A percentile compares a stretch with the other conserved stretches of the same genome.
Conservation (phyloP, 768 basidiomycete species). For the Rhizopogon vesiculosus region DNA sequence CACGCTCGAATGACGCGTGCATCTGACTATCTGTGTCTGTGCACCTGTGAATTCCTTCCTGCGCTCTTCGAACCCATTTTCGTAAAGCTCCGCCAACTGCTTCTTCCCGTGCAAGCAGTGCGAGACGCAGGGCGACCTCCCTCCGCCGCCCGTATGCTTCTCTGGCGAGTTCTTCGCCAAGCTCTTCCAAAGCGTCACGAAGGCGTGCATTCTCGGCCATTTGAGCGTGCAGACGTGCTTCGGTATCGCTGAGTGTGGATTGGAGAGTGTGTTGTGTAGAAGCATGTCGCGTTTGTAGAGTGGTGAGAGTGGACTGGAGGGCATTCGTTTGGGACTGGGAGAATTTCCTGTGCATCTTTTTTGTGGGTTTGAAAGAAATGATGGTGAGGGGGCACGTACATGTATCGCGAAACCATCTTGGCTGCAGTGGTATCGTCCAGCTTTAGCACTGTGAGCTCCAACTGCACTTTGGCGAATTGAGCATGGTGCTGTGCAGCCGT, state of each 20-base stretch:
- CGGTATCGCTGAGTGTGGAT: slow-evolving; percentile 40
- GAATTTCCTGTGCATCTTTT: slow-evolving; percentile 56
- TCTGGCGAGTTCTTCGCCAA: slow-evolving; percentile 64
- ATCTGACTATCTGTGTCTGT: slow-evolving; percentile 13
- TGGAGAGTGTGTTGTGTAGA: slow-evolving; percentile 57
- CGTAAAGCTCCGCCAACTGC: slow-evolving; percentile 46
- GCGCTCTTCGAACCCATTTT: slow-evolving; percentile 50
- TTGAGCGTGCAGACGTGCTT: slow-evolving; percentile 39
- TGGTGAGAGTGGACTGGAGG: slow-evolving; percentile 55
- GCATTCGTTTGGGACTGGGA: slow-evolving; percentile 69
- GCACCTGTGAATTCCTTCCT: slow-evolving; percentile 35
- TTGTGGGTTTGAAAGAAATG: neutral
- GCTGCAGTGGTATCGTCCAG: slow-evolving; percentile 73
- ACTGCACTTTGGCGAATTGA: slow-evolving; percentile 40
- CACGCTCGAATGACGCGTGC: slow-evolving; percentile 23
- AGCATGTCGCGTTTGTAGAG: slow-evolving; percentile 57
- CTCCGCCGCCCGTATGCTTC: slow-evolving; percentile 70
- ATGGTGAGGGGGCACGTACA: slow-evolving; percentile 42
- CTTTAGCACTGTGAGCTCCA: slow-evolving; percentile 50
- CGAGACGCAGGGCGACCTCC: slow-evolving; percentile 63
- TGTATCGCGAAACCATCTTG: slow-evolving; percentile 82
- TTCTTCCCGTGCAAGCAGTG: slow-evolving; percentile 63
- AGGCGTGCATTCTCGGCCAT: slow-evolving; percentile 42
- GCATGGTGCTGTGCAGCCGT: slow-evolving; percentile 36
- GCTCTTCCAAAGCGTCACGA: slow-evolving; percentile 60